Percentiles rank a stretch among this genome's conserved stretches.
phyloP scores from a whole-genome alignment of 2,329 filamentous ascomycete genomes.

The Aspergillus felis region DNA sequence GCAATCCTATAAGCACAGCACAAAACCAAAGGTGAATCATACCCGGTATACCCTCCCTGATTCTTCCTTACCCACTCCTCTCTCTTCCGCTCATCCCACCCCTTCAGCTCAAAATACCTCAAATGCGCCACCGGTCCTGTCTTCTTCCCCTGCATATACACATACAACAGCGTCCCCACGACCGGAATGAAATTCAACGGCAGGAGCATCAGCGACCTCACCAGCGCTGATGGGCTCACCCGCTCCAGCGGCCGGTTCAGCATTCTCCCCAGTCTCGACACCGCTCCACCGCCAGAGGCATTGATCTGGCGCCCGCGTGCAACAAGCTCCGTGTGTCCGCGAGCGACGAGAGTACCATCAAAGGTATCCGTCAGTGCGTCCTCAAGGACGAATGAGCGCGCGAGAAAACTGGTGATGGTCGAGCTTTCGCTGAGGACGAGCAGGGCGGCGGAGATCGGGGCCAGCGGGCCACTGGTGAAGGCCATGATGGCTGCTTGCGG shows the following conservation, averaged over 20 bases:
- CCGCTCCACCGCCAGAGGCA: constrained; percentile 45
- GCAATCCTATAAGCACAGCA: constrained; percentile 6
- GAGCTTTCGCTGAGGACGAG: constrained; percentile 58
- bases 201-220: constrained; percentile 79
- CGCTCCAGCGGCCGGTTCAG: constrained; percentile 49
- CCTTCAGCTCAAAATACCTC: constrained; percentile 88
- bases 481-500: constrained; percentile 80
- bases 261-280: constrained; percentile 55
- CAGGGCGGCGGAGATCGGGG: constrained; percentile 57
- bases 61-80: constrained; percentile 67
- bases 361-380: constrained; percentile 86
- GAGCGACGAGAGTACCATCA: constrained; percentile 63
- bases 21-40: constrained; percentile 33
- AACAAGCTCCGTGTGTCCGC: constrained; percentile 60
- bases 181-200: constrained; percentile 92
- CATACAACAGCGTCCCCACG: constrained; percentile 76
- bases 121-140: constrained; percentile 52
- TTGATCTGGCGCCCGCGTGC: constrained; percentile 71
- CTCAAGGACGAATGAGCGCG: constrained; percentile 70
- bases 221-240: constrained; percentile 56
- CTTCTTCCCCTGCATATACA: constrained; percentile 66
- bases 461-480: constrained; percentile 76
- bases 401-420: constrained; percentile 49
- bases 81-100: constrained; percentile 64
- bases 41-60: constrained; percentile 76